Evolutionary conservation across 306 rosid species (phyloP).

Genomic region (Quercus engelmannii): DNA sequence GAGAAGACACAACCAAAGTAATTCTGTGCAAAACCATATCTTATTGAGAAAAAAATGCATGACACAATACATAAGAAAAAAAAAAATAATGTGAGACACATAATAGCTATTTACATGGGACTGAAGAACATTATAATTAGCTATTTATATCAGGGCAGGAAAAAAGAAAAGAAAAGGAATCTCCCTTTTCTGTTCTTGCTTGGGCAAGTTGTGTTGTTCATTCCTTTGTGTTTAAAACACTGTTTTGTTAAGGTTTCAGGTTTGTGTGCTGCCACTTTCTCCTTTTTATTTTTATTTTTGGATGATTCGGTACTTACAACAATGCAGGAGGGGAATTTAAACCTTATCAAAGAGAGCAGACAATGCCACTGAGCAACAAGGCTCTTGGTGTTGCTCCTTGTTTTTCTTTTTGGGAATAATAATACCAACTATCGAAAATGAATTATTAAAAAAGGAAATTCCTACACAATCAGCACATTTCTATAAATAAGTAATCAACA

Average conservation of each 20-base stretch:
- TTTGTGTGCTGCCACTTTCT: not conserved
- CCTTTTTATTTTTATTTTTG: too few relatives aligned
- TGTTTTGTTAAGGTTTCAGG: not conserved
- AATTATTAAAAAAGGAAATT: not conserved
- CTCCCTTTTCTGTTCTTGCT: not conserved
- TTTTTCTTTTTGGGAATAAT: not conserved
- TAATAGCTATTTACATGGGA: not conserved
- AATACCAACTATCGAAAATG: not conserved
- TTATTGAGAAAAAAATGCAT: not conserved
- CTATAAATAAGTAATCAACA: not conserved
- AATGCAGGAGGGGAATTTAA: too few relatives aligned
- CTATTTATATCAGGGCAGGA: not conserved
- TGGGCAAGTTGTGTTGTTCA: not conserved
- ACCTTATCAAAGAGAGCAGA: too few relatives aligned
- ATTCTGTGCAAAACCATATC: conserved; percentile 53
- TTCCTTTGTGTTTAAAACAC: not conserved
- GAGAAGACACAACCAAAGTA: conserved; percentile 92
- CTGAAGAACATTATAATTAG: not conserved
- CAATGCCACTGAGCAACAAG: too few relatives aligned
- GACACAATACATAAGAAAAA: not conserved
- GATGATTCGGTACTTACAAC: too few relatives aligned
- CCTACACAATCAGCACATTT: not conserved
- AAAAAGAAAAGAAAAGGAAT: not conserved
- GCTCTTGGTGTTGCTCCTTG: not conserved
- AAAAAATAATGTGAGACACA: not conserved